Base-by-base conservation (phyloP, 164 flowering plant species). In the Stephania cephalantha region DNA sequence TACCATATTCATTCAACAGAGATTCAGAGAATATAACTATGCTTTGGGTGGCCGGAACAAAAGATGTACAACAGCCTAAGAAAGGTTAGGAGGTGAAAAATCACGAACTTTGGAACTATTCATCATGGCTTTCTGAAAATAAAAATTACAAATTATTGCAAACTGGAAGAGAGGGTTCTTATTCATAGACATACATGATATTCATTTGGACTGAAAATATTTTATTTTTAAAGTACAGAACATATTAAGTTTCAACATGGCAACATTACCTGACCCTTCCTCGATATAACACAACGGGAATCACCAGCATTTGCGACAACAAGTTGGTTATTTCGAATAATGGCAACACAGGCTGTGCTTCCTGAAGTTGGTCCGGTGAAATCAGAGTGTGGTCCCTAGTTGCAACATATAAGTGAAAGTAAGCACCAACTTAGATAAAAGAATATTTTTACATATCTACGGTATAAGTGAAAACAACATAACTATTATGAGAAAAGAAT, bases 251-350 rank as follows among this genome's bases (percentile, higher is more conserved):
- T 50, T 46, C 25, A n/a, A 10, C 22, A 6, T 17, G 67, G 46
- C 18, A 66, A 79, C 48, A 31, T 65, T 87, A 96, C 99, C 97
- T 94, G 94, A 67, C 97, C 98, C 89, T 91, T 94, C 78, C 98
- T 85, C 46, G 97, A 96, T 75, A 96, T 88, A 68, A 96, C 97
- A 86, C 99, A 94, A 9, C 99, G 97, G 68, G 99, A 96, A 87
- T 96, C 99, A 80, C 98, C 99, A 79, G 98, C 99, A 92, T 96
- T 96, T 74, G 98, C 97, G 75, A 94, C 97, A 83, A 94, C 42
- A 69, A 96, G 88, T 78, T 90, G 94, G 77, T 89, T 94, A 78
- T 83, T 85, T 80, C 95, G 86, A 20, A 96, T 80, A 53, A 94
- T 70, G 20, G 99, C 97, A 77, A 94, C 99, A 90, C 97, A 92